Evolutionary conservation across 225 moss, liverwort and hornwort species (phyloP), one percentile per base, ranked within the genome.

Genomic region (Physcomitrellopsis africana): DNA sequence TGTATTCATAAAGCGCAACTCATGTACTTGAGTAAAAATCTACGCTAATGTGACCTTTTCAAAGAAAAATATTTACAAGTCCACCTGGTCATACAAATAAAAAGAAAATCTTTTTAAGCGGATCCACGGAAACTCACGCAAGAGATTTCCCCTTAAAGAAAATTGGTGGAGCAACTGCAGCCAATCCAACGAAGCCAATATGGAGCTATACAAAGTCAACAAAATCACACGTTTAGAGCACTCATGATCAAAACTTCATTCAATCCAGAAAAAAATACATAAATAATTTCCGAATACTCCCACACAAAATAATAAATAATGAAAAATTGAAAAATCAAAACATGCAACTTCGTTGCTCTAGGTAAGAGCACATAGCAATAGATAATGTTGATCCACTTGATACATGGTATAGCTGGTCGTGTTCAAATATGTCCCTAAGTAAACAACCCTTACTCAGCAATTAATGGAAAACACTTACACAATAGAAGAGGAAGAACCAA

Each of bases 401-500:
- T 19, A 7, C 19, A 29, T 27, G 12, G 45, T 29, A 49, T 1
- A 14, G 32, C 43, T 6, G 20, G n/a, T 47, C 27, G 27, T 26
- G 42, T 26, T n/a, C 27, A 59, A 71, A 17, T 26, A n/a, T 60
- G 60, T 15, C 22, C 23, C 44, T 16, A 16, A 18, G 45, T 16
- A 70, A 46, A 58, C 41, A 12, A 54, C 20, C 41, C 13, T 24
- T 32, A 12, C 58, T 18, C 15, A 49, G 22, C 23, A 14, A 26
- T 57, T 42, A 27, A 46, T 67, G 7, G n/a, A 61, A 14, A 58
- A 9, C 8, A 74, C 85, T 84, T 68, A 93, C 93, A 75, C 81
- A 19, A 59, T 91, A 93, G 81, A 91, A 93, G 60, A 93, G 79
- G 70, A 93, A 93, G 78, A 93, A 93, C 93, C 93, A 93, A 61